Base-by-base conservation (phyloP, 2,329 filamentous ascomycete species). In the Colletotrichum cordylinicola region DNA sequence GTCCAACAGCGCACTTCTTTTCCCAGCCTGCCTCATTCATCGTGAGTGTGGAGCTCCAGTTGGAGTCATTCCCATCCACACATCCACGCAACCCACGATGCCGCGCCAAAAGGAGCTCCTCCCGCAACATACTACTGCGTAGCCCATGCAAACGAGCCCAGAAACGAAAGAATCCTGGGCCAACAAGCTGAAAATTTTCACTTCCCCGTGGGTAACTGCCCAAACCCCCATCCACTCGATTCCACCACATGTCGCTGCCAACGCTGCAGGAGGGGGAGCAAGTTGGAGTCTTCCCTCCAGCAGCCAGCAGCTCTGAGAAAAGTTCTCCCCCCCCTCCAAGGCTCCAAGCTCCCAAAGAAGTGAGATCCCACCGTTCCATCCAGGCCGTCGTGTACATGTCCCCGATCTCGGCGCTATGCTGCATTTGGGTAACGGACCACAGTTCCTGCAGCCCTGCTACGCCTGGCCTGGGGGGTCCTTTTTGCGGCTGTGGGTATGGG, bases 371-470 rank as follows among this genome's bases (percentile, higher is more conserved):
- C 64, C 35, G 62, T 65, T 69, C 70, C 64, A 75, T 75, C 73
- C 73, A 73, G 64, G 66, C 70, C 70, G 62, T 72, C 70, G 29
- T 8, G 7, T 52, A 39, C 31, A 39, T 58, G 37, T 64, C n/a
- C 58, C 67, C 64, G 56, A 62, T 73, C 64, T 64, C 70, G 29
- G 27, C 64, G 65, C 73, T 37, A 69, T 68, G 12, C 70, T 52
- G 0, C 8, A 39, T 72, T 21, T 55, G 64, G 73, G 70, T 27
- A 75, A 73, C 48, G 73, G 18, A 60, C 73, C 73, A 73, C 73
- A 73, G 64, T 75, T 75, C 70, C 73, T 75, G 73, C 73, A 75
- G 70, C 73, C 73, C 70, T 75, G 73, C 69, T 67, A 65, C 70
- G 27, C 43, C 43, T 52, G 43, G 43, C 31, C 18, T 70, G 56